phyloP scores from a whole-genome alignment of 768 basidiomycete species.

The Suillus subaureus region DNA sequence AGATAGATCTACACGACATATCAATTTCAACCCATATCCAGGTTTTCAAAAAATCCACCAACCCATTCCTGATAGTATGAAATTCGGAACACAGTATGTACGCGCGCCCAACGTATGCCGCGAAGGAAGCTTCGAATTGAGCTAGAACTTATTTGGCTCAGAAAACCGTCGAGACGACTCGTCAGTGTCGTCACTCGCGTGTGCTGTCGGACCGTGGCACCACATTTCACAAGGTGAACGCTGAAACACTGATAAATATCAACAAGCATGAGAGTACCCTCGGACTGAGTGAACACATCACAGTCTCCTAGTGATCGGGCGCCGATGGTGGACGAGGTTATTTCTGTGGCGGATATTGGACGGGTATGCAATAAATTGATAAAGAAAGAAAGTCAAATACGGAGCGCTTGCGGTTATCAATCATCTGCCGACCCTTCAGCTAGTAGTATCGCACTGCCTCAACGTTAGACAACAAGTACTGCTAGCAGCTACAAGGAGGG shows the following conservation, averaged over 20 bases:
- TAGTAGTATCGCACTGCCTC: neutral
- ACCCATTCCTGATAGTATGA: slow-evolving; percentile 3
- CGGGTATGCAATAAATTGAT: neutral
- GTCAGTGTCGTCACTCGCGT: no score
- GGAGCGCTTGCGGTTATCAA: neutral
- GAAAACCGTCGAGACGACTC: neutral
- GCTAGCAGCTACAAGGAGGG: neutral
- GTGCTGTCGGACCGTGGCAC: neutral
- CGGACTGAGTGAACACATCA: neutral
- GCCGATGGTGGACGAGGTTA: neutral
- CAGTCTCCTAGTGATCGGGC: neutral
- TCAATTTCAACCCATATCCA: neutral
- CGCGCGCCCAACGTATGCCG: neutral
- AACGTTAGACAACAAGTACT: neutral
- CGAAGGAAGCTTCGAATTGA: neutral
- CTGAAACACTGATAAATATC: neutral
- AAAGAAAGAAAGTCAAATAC: neutral
- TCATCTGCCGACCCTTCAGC: neutral
- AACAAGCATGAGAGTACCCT: neutral
- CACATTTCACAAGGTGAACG: neutral
- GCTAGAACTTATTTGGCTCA: neutral
- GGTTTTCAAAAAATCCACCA: neutral
- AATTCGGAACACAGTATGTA: neutral
- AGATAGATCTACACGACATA: slow-evolving; percentile 4
- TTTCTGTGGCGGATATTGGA: neutral